Evolutionary conservation across 208 protist genomes (phyloP).

Genomic region (Trypanosoma mega): DNA sequence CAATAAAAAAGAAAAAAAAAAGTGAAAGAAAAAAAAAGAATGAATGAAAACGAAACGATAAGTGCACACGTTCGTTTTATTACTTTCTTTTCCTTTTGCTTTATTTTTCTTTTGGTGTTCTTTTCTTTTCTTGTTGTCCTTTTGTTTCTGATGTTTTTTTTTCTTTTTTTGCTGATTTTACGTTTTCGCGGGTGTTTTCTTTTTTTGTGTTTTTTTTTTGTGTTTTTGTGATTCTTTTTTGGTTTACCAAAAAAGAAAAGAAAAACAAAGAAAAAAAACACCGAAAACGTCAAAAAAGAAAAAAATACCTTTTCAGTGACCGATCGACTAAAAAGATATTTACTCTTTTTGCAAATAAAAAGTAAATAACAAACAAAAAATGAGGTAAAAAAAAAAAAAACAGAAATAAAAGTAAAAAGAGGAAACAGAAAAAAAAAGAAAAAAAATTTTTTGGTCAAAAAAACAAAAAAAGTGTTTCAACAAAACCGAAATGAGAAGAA

Average conservation of each 20-base stretch:
- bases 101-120: background rate
- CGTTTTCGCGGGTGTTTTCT: background rate
- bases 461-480: slow-evolving; percentile 1
- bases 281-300: too few species aligned
- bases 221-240: too few species aligned
- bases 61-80: background rate
- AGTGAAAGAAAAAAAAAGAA: slow-evolving; percentile 3
- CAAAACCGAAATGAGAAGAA: slow-evolving; percentile 23
- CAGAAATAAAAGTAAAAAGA: slow-evolving; percentile 8
- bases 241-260: too few species aligned
- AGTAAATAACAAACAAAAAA: too few species aligned
- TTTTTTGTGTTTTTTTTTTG: background rate
- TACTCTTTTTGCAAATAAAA: too few species aligned
- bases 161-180: background rate
- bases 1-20: background rate
- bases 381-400: too few species aligned
- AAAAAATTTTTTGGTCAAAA: background rate
- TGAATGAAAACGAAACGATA: background rate
- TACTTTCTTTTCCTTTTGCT: background rate
- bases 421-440: slow-evolving; percentile 9
- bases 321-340: too few species aligned
- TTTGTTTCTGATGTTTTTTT: background rate
- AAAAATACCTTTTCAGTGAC: too few species aligned
- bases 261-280: too few species aligned
- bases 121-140: background rate